Evolutionary conservation across 768 basidiomycete genomes (phyloP).

Genomic region (Tulasnella calospora): DNA sequence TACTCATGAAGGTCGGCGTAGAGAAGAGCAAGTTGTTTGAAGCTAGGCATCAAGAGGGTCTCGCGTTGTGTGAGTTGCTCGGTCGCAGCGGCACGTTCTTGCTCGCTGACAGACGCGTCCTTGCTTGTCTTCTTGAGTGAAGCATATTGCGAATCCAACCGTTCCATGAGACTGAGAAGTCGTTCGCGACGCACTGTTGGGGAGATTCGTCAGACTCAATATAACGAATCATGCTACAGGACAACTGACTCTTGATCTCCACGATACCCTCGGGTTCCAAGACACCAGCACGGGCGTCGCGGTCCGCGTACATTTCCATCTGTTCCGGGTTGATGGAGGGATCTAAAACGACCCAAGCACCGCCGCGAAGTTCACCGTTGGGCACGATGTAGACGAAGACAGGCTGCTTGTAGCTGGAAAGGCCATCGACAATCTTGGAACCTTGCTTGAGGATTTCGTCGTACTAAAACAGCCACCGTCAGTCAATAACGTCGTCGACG

Average conservation of each 20-base stretch:
- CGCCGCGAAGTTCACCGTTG: conserved; percentile 96
- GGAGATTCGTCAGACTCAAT: background rate
- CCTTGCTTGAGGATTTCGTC: conserved; percentile 96
- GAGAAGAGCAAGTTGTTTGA: conserved; percentile 86
- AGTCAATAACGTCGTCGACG: background rate
- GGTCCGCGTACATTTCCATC: conserved; percentile 99
- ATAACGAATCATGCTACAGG: background rate
- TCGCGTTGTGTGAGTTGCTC: conserved; percentile 71
- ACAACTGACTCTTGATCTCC: conserved; percentile 69
- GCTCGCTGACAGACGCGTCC: conserved; percentile 62
- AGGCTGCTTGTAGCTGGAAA: conserved; percentile 94
- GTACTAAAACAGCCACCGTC: conserved; percentile 40
- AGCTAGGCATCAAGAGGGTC: conserved; percentile 75
- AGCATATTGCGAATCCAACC: conserved; percentile 80
- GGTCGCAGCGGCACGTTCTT: conserved; percentile 67
- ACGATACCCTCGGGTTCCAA: conserved; percentile 93
- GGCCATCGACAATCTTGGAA: conserved; percentile 96
- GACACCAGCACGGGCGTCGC: conserved; percentile 92
- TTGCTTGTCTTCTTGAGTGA: conserved; percentile 74
- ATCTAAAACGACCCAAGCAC: conserved; percentile 98
- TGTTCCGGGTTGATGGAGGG: conserved; percentile 94
- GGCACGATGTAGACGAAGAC: conserved; percentile 98
- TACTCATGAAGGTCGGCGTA: conserved; percentile 97
- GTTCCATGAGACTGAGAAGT: conserved; percentile 84
- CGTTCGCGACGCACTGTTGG: conserved; percentile 79